phyloP scores from a whole-genome alignment of 345 rosid species.

The Hibiscus tridactylites region DNA sequence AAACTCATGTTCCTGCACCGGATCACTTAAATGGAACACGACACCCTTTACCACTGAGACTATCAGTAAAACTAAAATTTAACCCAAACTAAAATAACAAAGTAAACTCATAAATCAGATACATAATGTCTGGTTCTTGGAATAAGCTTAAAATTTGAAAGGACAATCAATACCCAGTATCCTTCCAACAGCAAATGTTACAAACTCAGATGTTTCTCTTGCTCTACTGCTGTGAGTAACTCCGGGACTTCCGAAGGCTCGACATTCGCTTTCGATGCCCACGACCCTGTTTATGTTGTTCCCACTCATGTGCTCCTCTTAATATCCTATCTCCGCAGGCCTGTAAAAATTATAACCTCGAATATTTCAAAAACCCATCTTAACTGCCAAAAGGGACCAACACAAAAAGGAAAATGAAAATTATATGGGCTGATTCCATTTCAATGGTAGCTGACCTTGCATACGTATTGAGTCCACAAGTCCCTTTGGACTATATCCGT shows the following conservation, averaged over 20 bases:
- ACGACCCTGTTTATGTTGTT: conserved; percentile 74
- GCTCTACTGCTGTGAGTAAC: conserved; percentile 5
- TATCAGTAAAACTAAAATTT: too few species aligned
- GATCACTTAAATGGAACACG: too few species aligned
- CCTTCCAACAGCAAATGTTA: not conserved
- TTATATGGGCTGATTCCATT: not conserved
- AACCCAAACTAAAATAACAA: too few species aligned
- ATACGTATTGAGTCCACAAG: conserved; percentile 76
- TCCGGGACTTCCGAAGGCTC: conserved; percentile 32
- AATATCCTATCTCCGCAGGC: conserved; percentile 84
- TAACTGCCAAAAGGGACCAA: not conserved
- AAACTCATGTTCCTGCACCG: too few species aligned
- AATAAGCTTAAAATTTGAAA: too few species aligned
- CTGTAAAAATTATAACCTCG: conserved; percentile 19
- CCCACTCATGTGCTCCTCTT: conserved; percentile 94
- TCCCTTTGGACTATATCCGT: conserved; percentile 38
- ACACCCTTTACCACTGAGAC: too few species aligned
- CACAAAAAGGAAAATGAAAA: not conserved
- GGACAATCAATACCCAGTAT: not conserved
- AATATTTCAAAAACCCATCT: not conserved
- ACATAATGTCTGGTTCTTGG: too few species aligned
- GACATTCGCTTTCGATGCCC: conserved; percentile 67
- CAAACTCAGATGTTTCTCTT: conserved; percentile 7
- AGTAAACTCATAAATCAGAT: too few species aligned
- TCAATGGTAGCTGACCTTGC: conserved; percentile 47